Evolutionary conservation across 495 filamentous ascomycete species (phyloP).

Genomic region (Neurospora sp.): DNA sequence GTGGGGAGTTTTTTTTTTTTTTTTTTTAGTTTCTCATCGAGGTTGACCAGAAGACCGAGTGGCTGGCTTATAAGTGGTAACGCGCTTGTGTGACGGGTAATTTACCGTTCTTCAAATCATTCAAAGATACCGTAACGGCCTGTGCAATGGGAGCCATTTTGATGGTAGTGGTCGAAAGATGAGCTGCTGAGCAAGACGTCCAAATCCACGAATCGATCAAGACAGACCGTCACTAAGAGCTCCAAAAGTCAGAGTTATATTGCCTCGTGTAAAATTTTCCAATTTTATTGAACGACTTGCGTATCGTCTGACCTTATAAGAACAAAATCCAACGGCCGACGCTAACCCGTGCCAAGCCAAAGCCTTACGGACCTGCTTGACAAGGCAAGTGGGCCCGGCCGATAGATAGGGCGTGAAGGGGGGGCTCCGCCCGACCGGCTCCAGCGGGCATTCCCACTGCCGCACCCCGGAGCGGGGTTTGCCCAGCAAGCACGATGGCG

Average conservation of each 20-base stretch:
- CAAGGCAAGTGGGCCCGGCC: background rate
- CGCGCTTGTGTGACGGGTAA: background rate
- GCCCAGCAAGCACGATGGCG: background rate
- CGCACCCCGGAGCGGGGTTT: background rate
- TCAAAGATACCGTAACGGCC: slow-evolving; percentile 41
- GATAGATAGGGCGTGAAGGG: background rate
- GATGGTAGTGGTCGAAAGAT: background rate
- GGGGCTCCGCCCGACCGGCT: background rate
- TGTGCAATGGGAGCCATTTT: slow-evolving; percentile 34
- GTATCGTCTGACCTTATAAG: background rate
- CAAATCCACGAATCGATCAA: background rate
- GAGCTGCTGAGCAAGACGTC: background rate
- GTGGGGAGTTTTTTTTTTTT: background rate
- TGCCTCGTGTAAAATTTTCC: background rate
- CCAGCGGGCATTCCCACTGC: background rate
- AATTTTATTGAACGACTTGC: background rate
- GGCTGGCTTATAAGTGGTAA: background rate
- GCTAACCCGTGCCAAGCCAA: background rate
- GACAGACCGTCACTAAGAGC: background rate
- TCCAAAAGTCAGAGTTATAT: background rate
- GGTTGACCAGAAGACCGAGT: background rate
- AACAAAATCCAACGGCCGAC: background rate
- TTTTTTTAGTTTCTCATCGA: background rate
- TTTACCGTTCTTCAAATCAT: slow-evolving; percentile 43
- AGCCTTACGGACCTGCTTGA: background rate